phyloP scores from a whole-genome alignment of 306 rosid species.

The Cucumis cinereus region DNA sequence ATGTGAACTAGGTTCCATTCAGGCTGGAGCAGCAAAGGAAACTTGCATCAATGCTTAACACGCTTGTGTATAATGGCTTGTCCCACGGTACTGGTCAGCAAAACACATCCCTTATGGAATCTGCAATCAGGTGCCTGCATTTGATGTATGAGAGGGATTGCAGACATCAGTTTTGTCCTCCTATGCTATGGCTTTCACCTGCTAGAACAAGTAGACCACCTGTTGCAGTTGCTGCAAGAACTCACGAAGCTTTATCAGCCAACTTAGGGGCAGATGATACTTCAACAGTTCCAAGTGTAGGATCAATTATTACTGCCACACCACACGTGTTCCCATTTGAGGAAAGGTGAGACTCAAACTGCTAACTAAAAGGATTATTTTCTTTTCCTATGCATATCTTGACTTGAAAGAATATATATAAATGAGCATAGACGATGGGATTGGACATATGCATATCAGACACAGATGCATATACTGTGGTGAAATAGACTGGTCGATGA shows the following conservation, averaged over 20 bases:
- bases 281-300: constrained; percentile 25
- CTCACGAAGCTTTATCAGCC: constrained; percentile 62
- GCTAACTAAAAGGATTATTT: constrained; percentile 8
- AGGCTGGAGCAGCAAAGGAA: constrained; percentile 75
- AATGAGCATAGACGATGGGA: background rate
- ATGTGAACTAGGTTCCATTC: constrained; percentile 66
- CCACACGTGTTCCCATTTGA: constrained; percentile 93
- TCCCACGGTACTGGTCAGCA: constrained; percentile 42
- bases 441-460: background rate
- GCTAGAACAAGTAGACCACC: constrained; percentile 80
- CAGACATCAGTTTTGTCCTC: constrained; percentile 89
- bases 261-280: constrained; percentile 55
- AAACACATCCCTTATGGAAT: constrained; percentile 58
- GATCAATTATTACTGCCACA: constrained; percentile 63
- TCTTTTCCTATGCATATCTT: background rate
- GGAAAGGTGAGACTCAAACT: constrained; percentile 57
- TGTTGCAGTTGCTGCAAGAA: constrained; percentile 81
- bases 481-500: background rate
- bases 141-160: constrained; percentile 95
- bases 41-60: constrained; percentile 75
- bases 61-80: constrained; percentile 81
- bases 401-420: background rate
- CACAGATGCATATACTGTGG: background rate
- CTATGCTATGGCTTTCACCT: constrained; percentile 87
- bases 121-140: constrained; percentile 90